These are phyloP conservation scores for Neonectria ditissima DNA, from an alignment of 2,329 filamentous ascomycete species.

Conservation along the genomic window DNA sequence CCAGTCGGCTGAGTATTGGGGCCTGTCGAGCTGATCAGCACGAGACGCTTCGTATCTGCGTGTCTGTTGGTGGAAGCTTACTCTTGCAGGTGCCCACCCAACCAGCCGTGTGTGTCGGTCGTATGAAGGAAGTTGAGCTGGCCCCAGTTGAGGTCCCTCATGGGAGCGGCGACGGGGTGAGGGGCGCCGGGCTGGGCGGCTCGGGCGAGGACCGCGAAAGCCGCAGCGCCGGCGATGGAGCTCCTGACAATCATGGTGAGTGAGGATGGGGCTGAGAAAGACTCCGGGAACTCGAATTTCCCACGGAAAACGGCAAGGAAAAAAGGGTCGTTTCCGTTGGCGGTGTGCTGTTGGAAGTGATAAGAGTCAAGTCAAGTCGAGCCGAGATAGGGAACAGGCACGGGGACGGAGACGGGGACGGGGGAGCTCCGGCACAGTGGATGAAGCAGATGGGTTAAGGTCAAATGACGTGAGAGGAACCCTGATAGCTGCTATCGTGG, in stretches of 20 bases:
- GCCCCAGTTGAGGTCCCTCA: conserved; percentile 90
- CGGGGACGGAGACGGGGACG: no score
- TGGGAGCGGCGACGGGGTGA: conserved; percentile 80
- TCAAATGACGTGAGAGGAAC: conserved; percentile 21
- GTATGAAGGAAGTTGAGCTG: conserved; percentile 98
- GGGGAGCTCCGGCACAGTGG: conserved; percentile 5
- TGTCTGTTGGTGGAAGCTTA: conserved; percentile 54
- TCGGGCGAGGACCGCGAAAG: conserved; percentile 53
- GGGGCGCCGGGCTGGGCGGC: conserved; percentile 83
- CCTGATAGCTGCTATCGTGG: conserved; percentile 1
- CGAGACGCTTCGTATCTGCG: neutral
- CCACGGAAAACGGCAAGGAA: neutral
- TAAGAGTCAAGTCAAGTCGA: conserved; percentile 1
- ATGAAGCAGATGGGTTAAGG: neutral
- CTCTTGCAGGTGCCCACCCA: conserved; percentile 93
- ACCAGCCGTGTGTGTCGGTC: conserved; percentile 96
- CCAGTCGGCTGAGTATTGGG: conserved; percentile 96
- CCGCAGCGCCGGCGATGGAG: conserved; percentile 39
- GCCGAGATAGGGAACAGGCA: conserved; percentile 6
- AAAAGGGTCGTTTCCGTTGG: neutral
- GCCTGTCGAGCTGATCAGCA: conserved; percentile 58
- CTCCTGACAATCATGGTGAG: conserved; percentile 43
- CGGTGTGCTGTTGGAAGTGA: neutral
- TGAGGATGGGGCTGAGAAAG: neutral
- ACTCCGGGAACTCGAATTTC: neutral